These are phyloP conservation scores for Nitzschia palea DNA, from an alignment of 108 stramenopile genomes.

Conservation along the genomic window DNA sequence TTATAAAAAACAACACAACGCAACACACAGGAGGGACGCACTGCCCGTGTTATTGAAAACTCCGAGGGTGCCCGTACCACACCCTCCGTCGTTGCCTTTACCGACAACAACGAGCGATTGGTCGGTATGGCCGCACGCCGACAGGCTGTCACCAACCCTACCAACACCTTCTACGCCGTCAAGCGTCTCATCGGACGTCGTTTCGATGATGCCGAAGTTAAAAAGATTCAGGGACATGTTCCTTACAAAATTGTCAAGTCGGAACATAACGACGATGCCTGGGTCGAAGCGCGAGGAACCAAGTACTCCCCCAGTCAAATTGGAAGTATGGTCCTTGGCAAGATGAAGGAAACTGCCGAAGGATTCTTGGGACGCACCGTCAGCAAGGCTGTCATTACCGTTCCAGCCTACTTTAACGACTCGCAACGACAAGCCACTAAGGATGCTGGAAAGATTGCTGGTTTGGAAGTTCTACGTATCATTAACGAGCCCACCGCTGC, in stretches of 20 bases:
- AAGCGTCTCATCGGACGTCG: constrained; percentile 98
- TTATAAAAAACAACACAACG: too few relatives aligned
- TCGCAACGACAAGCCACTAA: constrained; percentile 98
- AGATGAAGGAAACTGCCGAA: constrained; percentile 99
- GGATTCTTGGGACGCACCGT: constrained; percentile 95
- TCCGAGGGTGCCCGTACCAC: constrained; percentile 99
- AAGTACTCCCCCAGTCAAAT: constrained; percentile 98
- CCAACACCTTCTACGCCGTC: constrained; percentile 98
- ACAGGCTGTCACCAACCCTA: constrained; percentile 99
- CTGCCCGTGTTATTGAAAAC: constrained; percentile 98
- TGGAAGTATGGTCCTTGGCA: constrained; percentile 97
- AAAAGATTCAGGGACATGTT: constrained; percentile 88
- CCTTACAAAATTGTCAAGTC: constrained; percentile 98
- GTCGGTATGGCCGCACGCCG: constrained; percentile 97
- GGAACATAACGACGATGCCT: constrained; percentile 93
- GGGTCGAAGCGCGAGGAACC: constrained; percentile 93
- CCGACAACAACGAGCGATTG: constrained; percentile 88
- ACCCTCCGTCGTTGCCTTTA: constrained; percentile 95
- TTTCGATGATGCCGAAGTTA: constrained; percentile 91
- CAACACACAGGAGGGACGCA: constrained; percentile 80
- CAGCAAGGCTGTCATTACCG: constrained; percentile 97
- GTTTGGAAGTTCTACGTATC: constrained; percentile 98
- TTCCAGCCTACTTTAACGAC: constrained; percentile 99
- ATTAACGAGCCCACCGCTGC: constrained; percentile 99
- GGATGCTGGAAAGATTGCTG: constrained; percentile 98